Percentiles rank a stretch among this genome's conserved stretches.
Evolutionary conservation across 2,329 filamentous ascomycete species (phyloP).

Genomic region (Cordyceps cateniannulata): DNA sequence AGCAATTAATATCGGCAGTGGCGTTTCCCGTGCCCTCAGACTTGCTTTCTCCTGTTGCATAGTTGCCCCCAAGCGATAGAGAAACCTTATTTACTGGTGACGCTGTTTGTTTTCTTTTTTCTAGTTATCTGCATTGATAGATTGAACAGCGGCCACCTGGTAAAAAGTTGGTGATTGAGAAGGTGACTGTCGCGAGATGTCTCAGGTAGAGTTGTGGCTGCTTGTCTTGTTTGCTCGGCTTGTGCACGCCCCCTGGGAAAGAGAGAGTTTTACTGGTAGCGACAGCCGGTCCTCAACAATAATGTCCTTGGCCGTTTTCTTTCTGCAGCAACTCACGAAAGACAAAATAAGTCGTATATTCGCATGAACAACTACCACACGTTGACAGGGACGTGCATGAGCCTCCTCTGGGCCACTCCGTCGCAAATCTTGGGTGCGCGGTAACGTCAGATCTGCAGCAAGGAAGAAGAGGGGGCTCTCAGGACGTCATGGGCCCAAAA

Average conservation of each 20-base stretch:
- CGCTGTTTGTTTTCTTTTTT: too few species aligned
- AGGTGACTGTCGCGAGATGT: not conserved
- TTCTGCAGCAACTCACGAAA: too few species aligned
- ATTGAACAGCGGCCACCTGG: too few species aligned
- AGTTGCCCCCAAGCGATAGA: not conserved
- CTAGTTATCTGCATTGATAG: too few species aligned
- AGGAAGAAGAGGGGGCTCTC: too few species aligned
- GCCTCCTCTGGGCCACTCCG: not conserved
- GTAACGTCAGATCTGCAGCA: slow-evolving; percentile 7
- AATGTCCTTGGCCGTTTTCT: too few species aligned
- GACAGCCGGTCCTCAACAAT: not conserved
- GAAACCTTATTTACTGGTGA: too few species aligned
- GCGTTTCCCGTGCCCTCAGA: not conserved
- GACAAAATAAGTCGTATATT: too few species aligned
- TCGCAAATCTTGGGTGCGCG: not conserved
- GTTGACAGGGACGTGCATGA: too few species aligned
- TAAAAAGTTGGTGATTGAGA: not conserved
- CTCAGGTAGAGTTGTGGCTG: not conserved
- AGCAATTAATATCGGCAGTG: not conserved
- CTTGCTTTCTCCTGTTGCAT: not conserved
- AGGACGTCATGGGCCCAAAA: too few species aligned
- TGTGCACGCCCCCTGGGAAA: not conserved
- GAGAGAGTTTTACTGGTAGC: not conserved
- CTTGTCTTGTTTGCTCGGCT: not conserved
- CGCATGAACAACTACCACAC: not conserved